phyloP scores from a whole-genome alignment of 2,329 filamentous ascomycete species.

The Colletotrichum caudatum region DNA sequence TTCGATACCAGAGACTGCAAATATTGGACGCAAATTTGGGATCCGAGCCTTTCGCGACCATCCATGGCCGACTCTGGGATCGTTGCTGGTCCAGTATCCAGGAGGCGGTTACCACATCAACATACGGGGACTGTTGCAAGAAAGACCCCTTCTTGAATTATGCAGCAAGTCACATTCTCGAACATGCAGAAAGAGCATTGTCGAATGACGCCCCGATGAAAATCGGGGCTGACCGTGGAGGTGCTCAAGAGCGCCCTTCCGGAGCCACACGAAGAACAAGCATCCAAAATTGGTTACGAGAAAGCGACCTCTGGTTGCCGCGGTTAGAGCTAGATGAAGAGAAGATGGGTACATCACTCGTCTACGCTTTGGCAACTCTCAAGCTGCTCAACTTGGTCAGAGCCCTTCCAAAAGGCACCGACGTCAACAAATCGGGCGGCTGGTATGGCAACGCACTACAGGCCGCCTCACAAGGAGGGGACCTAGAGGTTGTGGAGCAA shows the following conservation, averaged over 20 bases:
- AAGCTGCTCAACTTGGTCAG: background rate
- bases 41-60: background rate
- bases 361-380: background rate
- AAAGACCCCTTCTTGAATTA: background rate
- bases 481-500: background rate
- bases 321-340: background rate
- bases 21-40: background rate
- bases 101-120: background rate
- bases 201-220: background rate
- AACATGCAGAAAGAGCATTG: background rate
- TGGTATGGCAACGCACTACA: background rate
- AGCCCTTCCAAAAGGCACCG: background rate
- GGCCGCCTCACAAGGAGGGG: background rate
- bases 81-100: background rate
- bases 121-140: accelerated
- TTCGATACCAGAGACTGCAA: background rate
- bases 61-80: background rate
- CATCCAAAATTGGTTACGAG: background rate
- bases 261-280: background rate
- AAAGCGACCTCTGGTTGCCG: background rate
- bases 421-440: background rate
- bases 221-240: too few relatives aligned
- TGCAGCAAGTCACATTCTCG: background rate
- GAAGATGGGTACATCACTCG: background rate
- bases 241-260: background rate